phyloP scores from a whole-genome alignment of 2,329 filamentous ascomycete species.

The Epichloe scottii region DNA sequence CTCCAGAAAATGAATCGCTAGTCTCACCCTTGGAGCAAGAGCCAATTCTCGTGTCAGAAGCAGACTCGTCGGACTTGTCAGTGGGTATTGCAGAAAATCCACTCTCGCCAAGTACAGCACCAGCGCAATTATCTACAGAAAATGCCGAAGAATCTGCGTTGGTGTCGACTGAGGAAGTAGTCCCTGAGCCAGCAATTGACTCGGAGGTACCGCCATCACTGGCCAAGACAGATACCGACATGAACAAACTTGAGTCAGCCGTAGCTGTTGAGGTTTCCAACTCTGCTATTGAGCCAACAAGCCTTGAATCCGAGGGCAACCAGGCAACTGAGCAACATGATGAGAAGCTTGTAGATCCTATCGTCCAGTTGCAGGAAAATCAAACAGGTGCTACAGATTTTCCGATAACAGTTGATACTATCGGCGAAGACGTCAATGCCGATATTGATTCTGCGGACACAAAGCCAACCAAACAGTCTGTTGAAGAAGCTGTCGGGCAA shows the following conservation, averaged over 20 bases:
- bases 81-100: not conserved
- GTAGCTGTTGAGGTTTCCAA: not conserved
- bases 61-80: not conserved
- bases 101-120: not conserved
- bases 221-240: not conserved
- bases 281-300: not conserved
- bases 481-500: not conserved
- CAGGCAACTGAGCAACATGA: not conserved
- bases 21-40: not conserved
- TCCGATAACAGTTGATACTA: not conserved
- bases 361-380: not conserved
- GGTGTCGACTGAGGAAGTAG: not conserved
- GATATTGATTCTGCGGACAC: not conserved
- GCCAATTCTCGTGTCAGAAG: not conserved
- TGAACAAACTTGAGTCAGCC: not conserved
- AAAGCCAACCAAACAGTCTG: not conserved
- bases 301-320: not conserved
- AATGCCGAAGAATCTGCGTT: not conserved
- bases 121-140: not conserved
- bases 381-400: not conserved
- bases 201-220: not conserved
- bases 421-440: not conserved
- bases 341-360: not conserved
- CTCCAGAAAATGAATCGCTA: not conserved
- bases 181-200: not conserved